phyloP scores from a whole-genome alignment of 2,329 filamentous ascomycete genomes.

The Tricladium varicosporioides region DNA sequence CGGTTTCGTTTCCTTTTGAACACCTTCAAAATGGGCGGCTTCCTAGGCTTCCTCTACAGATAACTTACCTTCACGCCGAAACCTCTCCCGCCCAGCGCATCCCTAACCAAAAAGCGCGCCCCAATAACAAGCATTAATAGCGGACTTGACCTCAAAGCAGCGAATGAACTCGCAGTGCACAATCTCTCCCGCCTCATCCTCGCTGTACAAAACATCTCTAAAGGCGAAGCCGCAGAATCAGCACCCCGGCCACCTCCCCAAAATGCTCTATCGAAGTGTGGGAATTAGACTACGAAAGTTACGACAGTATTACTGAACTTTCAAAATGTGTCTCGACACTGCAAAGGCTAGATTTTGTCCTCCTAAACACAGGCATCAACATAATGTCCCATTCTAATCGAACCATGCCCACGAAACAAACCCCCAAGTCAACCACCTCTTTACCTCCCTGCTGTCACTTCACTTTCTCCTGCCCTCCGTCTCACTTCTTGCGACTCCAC shows the following conservation, averaged over 20 bases:
- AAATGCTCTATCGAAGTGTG: conserved; percentile 32
- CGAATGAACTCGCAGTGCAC: conserved; percentile 36
- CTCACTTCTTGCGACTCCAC: not conserved
- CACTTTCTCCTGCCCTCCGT: not conserved
- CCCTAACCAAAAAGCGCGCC: not conserved
- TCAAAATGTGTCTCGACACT: not conserved
- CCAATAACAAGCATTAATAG: conserved; percentile 42
- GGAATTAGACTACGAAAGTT: conserved; percentile 4
- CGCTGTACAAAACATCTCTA: conserved; percentile 35
- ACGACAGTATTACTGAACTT: conserved; percentile 5
- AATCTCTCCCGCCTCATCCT: conserved; percentile 38
- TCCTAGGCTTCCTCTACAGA: not conserved
- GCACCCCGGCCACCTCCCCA: not conserved
- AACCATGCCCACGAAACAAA: conserved; percentile 1
- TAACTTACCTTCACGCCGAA: not conserved
- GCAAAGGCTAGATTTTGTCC: not conserved
- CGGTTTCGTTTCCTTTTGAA: not conserved
- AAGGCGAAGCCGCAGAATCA: conserved; percentile 27
- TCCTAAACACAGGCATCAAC: conserved; percentile 6
- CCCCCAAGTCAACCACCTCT: conserved; percentile 2
- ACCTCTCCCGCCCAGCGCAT: not conserved
- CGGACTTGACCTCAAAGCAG: conserved; percentile 40
- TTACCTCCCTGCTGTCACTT: conserved; percentile 1
- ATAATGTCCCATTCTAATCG: not conserved
- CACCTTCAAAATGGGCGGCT: not conserved